Conservation (phyloP, 1,139 yeast genomes). For the Candida albicans region DNA sequence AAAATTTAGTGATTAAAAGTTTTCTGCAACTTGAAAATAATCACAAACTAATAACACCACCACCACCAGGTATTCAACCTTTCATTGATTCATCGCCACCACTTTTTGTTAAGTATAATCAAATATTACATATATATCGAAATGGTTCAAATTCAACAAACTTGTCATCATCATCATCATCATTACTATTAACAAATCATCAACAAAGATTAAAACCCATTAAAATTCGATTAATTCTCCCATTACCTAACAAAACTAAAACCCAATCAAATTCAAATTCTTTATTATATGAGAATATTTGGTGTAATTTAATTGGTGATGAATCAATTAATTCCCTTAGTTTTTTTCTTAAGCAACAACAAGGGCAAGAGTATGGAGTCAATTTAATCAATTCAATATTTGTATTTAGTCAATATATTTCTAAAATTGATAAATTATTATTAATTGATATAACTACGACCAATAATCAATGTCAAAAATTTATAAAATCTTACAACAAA, state of each 20-base stretch:
- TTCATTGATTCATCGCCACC: background rate
- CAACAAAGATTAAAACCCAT: conserved; percentile 10
- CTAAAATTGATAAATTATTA: conserved; percentile 30
- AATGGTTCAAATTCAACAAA: background rate
- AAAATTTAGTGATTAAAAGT: conserved; percentile 45
- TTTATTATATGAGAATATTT: conserved; percentile 34
- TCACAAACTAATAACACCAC: background rate
- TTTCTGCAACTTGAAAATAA: conserved; percentile 30
- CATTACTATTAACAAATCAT: conserved; percentile 7
- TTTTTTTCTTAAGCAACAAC: conserved; percentile 23
- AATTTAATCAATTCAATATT: conserved; percentile 20
- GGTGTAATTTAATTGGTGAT: conserved; percentile 64
- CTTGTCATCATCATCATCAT: no score
- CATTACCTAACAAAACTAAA: conserved; percentile 22
- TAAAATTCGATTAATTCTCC: conserved; percentile 39
- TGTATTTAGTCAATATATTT: conserved; percentile 40
- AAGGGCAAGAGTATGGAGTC: no score
- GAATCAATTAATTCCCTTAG: conserved; percentile 51
- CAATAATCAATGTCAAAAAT: conserved; percentile 24
- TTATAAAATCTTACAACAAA: background rate
- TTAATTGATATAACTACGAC: conserved; percentile 47
- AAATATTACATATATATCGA: conserved; percentile 9
- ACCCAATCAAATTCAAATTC: conserved; percentile 7
- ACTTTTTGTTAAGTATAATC: conserved; percentile 28
- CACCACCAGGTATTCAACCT: background rate